Evolutionary conservation across 768 basidiomycete species (phyloP).

Genomic region (Tulasnella sp.): DNA sequence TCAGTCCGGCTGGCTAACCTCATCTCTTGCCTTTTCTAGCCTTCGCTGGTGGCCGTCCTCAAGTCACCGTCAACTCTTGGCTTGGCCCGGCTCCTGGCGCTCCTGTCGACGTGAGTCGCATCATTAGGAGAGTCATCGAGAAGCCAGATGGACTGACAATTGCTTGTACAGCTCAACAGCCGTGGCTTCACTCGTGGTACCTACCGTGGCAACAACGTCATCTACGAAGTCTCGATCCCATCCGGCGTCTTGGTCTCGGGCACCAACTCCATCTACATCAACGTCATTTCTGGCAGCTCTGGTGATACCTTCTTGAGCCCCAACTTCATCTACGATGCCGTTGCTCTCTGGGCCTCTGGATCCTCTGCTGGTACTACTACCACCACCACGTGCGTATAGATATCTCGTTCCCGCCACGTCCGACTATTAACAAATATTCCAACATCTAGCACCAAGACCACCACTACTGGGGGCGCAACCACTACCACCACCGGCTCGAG

Average conservation of each 20-base stretch:
- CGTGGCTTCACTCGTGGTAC: slow-evolving; percentile 53
- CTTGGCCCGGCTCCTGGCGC: slow-evolving; percentile 44
- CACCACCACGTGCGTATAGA: background rate
- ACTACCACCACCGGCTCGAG: background rate
- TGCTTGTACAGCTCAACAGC: slow-evolving; percentile 43
- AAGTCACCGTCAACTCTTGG: slow-evolving; percentile 47
- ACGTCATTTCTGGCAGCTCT: slow-evolving; percentile 45
- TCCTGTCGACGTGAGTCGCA: slow-evolving; percentile 30
- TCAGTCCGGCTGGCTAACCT: too few relatives aligned
- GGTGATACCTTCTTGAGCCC: slow-evolving; percentile 48
- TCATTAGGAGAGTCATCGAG: too few relatives aligned
- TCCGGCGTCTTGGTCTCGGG: slow-evolving; percentile 44
- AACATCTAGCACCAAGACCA: background rate
- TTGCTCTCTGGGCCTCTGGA: background rate
- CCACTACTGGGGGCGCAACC: too few relatives aligned
- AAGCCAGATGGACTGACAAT: background rate
- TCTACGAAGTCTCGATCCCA: slow-evolving; percentile 12
- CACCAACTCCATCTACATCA: slow-evolving; percentile 46
- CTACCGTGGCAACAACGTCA: slow-evolving; percentile 43
- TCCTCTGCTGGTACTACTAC: background rate
- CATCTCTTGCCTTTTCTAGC: slow-evolving; percentile 40
- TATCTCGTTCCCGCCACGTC: background rate
- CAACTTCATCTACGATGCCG: slow-evolving; percentile 38
- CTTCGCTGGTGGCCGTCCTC: slow-evolving; percentile 50
- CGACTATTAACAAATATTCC: background rate